These are phyloP conservation scores for Leishmania braziliensis DNA, from an alignment of 208 protist species.

Conservation along the genomic window DNA sequence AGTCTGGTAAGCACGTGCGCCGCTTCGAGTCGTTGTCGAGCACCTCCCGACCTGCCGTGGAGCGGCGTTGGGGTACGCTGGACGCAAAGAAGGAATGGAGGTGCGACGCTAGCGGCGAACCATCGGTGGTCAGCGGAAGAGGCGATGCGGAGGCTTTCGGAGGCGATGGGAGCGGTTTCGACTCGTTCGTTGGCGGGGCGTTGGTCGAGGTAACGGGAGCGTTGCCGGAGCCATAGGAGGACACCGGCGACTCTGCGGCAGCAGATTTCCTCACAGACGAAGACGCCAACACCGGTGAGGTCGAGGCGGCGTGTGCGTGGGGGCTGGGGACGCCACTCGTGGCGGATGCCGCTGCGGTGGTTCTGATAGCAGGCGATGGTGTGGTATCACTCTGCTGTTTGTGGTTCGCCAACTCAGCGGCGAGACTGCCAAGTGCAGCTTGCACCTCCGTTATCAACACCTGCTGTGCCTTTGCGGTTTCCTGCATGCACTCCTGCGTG, in stretches of 20 bases:
- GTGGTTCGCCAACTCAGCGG: not conserved
- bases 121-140: not conserved
- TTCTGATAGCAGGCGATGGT: not conserved
- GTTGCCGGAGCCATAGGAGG: not conserved
- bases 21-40: conserved; percentile 3
- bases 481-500: conserved; percentile 2
- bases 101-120: not conserved
- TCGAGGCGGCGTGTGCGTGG: not conserved
- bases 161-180: not conserved
- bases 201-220: not conserved
- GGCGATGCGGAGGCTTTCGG: not conserved
- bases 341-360: not conserved
- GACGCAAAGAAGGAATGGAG: not conserved
- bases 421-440: not conserved
- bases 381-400: not conserved
- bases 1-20: conserved; percentile 16
- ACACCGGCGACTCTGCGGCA: not conserved
- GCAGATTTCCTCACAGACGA: not conserved
- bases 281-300: not conserved
- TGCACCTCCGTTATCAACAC: conserved; percentile 3
- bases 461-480: conserved; percentile 11
- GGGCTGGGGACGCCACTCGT: not conserved
- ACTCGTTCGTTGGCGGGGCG: conserved; percentile 3
- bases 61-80: not conserved
- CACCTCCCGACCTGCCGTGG: too few relatives aligned